A percentile compares a stretch with the other conserved stretches of the same genome.
phyloP scores from a whole-genome alignment of 257 asterid genomes.

The Capsicum chinense region DNA sequence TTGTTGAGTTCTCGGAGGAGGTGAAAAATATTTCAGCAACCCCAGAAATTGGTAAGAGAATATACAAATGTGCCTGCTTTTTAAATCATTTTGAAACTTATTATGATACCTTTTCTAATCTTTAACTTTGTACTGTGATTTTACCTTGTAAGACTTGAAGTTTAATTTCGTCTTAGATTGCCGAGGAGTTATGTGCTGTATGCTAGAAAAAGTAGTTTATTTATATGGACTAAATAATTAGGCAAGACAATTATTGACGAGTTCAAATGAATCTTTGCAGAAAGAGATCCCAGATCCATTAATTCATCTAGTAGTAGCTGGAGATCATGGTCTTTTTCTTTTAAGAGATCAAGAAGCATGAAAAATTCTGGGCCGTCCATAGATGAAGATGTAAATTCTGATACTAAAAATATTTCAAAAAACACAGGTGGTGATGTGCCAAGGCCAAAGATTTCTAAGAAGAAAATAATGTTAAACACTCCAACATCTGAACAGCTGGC shows the following conservation, averaged over 20 bases:
- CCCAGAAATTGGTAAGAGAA: slow-evolving; percentile 51
- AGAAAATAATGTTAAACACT: slow-evolving; percentile 50
- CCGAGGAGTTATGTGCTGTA: slow-evolving; percentile 1
- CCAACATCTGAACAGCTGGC: slow-evolving; percentile 88
- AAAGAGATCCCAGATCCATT: slow-evolving; percentile 44
- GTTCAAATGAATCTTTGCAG: slow-evolving; percentile 43
- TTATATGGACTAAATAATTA: background rate
- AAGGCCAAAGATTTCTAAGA: slow-evolving; percentile 54
- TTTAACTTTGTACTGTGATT: background rate
- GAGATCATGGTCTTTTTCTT: slow-evolving; percentile 57
- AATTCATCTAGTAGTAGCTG: slow-evolving; percentile 47
- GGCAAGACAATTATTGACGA: slow-evolving; percentile 32
- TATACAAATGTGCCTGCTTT: background rate
- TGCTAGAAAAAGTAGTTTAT: background rate
- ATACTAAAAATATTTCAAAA: slow-evolving; percentile 34
- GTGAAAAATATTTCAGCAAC: slow-evolving; percentile 42
- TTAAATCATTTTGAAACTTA: background rate
- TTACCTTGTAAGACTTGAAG: slow-evolving; percentile 3
- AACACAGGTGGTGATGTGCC: slow-evolving; percentile 40
- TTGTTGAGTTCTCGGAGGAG: slow-evolving; percentile 34
- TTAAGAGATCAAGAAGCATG: slow-evolving; percentile 48
- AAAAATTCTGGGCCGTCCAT: slow-evolving; percentile 41
- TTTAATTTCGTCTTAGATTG: background rate
- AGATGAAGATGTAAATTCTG: slow-evolving; percentile 34
- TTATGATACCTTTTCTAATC: background rate